Base-by-base conservation (phyloP, 352 stramenopile species). In the Phytophthora pini region DNA sequence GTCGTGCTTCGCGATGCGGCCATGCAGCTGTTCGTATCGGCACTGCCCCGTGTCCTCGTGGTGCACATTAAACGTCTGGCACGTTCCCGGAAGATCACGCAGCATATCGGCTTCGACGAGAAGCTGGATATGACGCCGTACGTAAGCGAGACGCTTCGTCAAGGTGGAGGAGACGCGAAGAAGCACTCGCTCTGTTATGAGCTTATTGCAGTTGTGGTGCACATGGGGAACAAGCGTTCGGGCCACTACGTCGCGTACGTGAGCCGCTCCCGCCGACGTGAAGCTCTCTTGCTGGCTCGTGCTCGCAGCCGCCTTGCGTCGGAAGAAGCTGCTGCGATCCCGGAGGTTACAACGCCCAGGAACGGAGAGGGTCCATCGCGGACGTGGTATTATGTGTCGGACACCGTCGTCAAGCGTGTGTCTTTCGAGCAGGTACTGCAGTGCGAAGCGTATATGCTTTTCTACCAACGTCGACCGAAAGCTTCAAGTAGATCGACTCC, bases 361-460 rank as follows among this genome's bases (percentile, higher is more conserved):
- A 71, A 56, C 44, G 38, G 55, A 1, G 63, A 80, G 15, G 65
- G 56, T 9, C 57, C 70, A 29, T 43, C 56, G 24, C 69, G 76
- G 20, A 63, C 68, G 41, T 93, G 84, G 84, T 93, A 81, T 49
- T 90, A 88, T 68, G 74, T 89, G 47, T 92, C 82, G 17, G 84
- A 93, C 71, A 84, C 82, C 17, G 61, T 81, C 38, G 79, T 93
- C 43, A 77, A 84, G 56, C 70, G 65, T 46, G 82, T 93, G 52
- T 51, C 64, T 31, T 66, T 90, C 12, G 79, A 88, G 58, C 74
- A 89, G 20, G 84, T 93, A 47, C 66, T 93, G 20, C 70, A 82
- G 47, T 90, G 82, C 45, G 82, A 93, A 68, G 84, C 84, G 11
- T 93, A 93, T 56, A 91, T 93, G 79, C 67, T 93, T 4, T 92